Percentiles rank a stretch among this genome's conserved stretches.
Evolutionary conservation across 129 eudicot genomes (phyloP).

Genomic region (Solidago caesia): DNA sequence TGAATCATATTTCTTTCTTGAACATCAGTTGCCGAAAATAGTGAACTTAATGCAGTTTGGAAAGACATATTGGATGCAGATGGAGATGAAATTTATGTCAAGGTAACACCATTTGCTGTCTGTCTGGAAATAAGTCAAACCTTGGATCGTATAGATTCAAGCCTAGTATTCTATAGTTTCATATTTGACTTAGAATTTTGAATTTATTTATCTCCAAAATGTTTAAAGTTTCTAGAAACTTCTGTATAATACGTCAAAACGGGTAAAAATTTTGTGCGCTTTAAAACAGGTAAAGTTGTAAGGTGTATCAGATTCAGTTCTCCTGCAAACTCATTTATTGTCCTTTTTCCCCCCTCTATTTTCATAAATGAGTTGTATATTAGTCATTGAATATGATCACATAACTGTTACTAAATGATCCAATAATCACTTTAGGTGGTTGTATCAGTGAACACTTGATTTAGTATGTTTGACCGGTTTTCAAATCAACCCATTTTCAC

Average conservation of each 20-base stretch:
- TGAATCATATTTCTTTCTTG: conserved; percentile 13
- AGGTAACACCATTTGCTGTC: conserved; percentile 42
- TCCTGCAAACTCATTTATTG: background rate
- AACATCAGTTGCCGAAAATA: conserved; percentile 80
- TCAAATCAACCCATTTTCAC: background rate
- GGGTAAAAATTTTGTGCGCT: too few relatives aligned
- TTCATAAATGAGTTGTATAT: background rate
- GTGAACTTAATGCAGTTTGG: conserved; percentile 88
- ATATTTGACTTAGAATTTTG: too few relatives aligned
- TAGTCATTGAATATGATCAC: background rate
- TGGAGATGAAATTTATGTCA: conserved; percentile 96
- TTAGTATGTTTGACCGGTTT: background rate
- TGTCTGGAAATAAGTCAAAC: background rate
- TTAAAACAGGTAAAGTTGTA: too few relatives aligned
- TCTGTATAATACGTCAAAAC: too few relatives aligned
- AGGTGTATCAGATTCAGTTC: background rate
- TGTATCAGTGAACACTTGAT: background rate
- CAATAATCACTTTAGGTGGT: background rate
- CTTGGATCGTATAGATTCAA: background rate
- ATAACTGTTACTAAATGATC: background rate
- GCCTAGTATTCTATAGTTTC: too few relatives aligned
- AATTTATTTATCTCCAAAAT: too few relatives aligned
- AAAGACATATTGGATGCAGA: conserved; percentile 90
- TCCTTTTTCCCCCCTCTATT: background rate
- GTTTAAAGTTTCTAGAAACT: too few relatives aligned